Base-by-base conservation (phyloP, 495 filamentous ascomycete species). In the Penicillium waksmanii region DNA sequence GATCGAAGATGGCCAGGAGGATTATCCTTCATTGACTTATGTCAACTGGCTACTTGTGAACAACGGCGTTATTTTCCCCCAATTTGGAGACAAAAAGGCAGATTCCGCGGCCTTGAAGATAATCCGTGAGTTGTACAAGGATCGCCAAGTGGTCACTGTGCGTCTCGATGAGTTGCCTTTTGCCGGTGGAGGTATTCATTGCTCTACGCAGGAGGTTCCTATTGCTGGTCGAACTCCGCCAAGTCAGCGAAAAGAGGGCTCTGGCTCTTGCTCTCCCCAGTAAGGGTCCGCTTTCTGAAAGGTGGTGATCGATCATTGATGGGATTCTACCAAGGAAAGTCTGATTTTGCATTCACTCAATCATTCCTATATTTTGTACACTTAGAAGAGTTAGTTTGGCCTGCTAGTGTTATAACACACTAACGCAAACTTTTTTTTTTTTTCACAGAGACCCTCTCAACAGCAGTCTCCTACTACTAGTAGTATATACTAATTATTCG, bases 1-100 rank as follows among this genome's bases (percentile, higher is more conserved):
- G 12, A 51, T 51, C 12, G 48, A 51, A 31, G 25, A 17, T 33
- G 48, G 13, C 3, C 58, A 66, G 46, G 48, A 51, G 19, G 23
- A 51, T 31, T 51, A 51, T 51, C 48, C 48, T 51, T 23, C 48
- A 23, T 51, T 51, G 48, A 51, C 23, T 31, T 51, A 51, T 31
- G 48, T 51, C 48, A 51, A 51, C 48, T 51, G 48, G 48, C 12
- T 51, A n/a, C 48, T 51, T n/a, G 48, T 51, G 48, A 51, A 51
- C 31, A 21, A 31, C 15, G 48, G 48, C 3, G 23, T 51, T 17
- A 51, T 51, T 19, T 51, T 51, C 25, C 48, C 48, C 48, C 48
- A 51, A 17, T 51, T 51, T 51, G 48, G 48, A 13, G 34, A 36
- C 34, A 36, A 13, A 13, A 36, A 36, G 10, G 34, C 34, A 13